Base-by-base conservation (phyloP, 345 rosid genomes). In the Arabidopsis arenosa region DNA sequence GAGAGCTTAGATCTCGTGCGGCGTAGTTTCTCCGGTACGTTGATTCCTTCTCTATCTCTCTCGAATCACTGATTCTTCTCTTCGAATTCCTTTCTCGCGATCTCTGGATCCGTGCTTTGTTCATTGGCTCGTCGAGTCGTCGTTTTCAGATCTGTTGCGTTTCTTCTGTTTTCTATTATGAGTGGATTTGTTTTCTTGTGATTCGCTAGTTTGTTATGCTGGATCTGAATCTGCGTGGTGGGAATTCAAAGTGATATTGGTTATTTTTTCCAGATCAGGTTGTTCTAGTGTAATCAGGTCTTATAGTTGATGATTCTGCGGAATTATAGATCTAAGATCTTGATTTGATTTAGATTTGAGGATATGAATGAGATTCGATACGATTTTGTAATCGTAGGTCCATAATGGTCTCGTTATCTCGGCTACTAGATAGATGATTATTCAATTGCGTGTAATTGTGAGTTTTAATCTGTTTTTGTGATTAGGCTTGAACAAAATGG, bases 401-500 rank as follows among this genome's bases (percentile, higher is more conserved):
- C 17, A 36, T n/a, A 35, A 13, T 57, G 21, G 45, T 30, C 13
- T 33, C 18, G 54, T 5, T 32, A 11, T 18, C 49, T 44, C 32
- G 0, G 4, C 32, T 28, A 0, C 32, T 28, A 28, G 32, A 6
- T 12, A 3, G 13, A 40, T 45, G 8, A 45, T 56, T 56, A 30
- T 9, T 26, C 21, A 30, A 40, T 67, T 15, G 2, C 10, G 7
- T 61, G 37, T 37, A 15, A 55, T 13, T 55, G 60, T 18, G 55
- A 18, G 21, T 9, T 51, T 52, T 0, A 33, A 41, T 54, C 1
- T 15, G 13, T 3, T 26, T 28, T 44, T 54, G 11, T 53, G 36
- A 52, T 17, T 14, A 68, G 79, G 45, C 8, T 68, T 33, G 36
- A 8, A 26, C 15, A 49, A 54, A 14, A 88, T 88, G 93, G 90